Conservation (phyloP, 2,329 filamentous ascomycete genomes). For the Diaporthe helianthi region DNA sequence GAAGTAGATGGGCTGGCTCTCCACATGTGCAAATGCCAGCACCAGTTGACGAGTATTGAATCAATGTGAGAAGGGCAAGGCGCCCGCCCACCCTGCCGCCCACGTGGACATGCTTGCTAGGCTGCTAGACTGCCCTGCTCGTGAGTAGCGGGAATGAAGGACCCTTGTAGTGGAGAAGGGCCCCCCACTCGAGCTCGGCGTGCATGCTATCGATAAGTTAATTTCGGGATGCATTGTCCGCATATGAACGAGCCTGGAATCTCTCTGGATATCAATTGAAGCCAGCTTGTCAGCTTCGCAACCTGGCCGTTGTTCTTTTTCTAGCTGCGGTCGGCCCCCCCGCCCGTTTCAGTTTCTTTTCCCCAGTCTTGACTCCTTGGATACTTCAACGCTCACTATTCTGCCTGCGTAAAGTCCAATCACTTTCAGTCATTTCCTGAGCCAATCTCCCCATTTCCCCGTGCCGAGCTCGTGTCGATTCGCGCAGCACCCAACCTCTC, state of each 20-base stretch:
- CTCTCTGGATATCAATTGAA: constrained; percentile 34
- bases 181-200: not conserved
- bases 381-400: not conserved
- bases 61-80: not conserved
- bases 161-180: not conserved
- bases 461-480: not conserved
- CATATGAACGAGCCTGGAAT: constrained; percentile 23
- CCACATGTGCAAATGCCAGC: not conserved
- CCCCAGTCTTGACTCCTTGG: not conserved
- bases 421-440: not conserved
- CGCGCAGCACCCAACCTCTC: constrained; percentile 4
- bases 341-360: not conserved
- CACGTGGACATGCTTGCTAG: not conserved
- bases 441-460: not conserved
- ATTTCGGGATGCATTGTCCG: constrained; percentile 19
- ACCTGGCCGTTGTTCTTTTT: not conserved
- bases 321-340: not conserved
- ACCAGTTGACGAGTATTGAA: not conserved
- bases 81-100: not conserved
- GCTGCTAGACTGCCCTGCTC: not conserved
- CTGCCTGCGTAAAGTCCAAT: not conserved
- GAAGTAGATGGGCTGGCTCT: not conserved
- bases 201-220: constrained; percentile 34
- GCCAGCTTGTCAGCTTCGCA: constrained; percentile 39
- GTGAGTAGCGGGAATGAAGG: not conserved